Conservation (phyloP, 2,329 filamentous ascomycete genomes). For the Epichloe aotearoae region DNA sequence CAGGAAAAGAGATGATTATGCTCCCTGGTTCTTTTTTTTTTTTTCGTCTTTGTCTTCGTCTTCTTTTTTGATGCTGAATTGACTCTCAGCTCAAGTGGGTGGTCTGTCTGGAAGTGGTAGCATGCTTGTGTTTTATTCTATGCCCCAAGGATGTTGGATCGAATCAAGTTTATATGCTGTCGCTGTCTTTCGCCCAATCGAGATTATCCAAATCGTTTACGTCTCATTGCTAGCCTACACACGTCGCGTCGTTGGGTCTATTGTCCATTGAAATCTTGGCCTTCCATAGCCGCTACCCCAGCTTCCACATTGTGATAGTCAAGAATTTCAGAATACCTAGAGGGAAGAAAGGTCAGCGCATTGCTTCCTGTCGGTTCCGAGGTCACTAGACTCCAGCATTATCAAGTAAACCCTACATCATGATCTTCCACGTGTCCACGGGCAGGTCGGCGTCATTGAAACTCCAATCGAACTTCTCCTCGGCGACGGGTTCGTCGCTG, state of each 20-base stretch:
- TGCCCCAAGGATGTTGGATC: not conserved
- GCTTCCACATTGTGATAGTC: constrained; percentile 92
- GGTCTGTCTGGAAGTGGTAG: not conserved
- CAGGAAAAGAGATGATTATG: not conserved
- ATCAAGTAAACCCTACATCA: constrained; percentile 60
- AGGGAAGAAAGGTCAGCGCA: not conserved
- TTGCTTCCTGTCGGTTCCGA: not conserved
- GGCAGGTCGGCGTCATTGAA: constrained; percentile 97
- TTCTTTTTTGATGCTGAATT: not conserved
- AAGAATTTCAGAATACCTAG: constrained; percentile 97
- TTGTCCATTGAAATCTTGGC: constrained; percentile 23
- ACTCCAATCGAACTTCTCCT: constrained; percentile 99
- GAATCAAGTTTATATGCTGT: constrained; percentile 4
- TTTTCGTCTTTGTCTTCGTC: not conserved
- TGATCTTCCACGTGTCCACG: constrained; percentile 99
- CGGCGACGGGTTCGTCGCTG: constrained; percentile 85
- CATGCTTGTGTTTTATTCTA: not conserved
- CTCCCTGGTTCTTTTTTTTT: not conserved
- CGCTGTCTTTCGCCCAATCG: constrained; percentile 1
- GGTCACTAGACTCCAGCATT: not conserved
- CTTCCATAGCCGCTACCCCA: constrained; percentile 24
- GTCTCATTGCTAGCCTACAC: constrained; percentile 1
- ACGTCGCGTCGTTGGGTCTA: constrained; percentile 10
- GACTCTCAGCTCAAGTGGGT: too few species aligned
- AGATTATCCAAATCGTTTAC: constrained; percentile 5